These are phyloP conservation scores for Kregervanrija pseudodelftensis DNA, from an alignment of 805 yeast genomes.

Conservation along the genomic window DNA sequence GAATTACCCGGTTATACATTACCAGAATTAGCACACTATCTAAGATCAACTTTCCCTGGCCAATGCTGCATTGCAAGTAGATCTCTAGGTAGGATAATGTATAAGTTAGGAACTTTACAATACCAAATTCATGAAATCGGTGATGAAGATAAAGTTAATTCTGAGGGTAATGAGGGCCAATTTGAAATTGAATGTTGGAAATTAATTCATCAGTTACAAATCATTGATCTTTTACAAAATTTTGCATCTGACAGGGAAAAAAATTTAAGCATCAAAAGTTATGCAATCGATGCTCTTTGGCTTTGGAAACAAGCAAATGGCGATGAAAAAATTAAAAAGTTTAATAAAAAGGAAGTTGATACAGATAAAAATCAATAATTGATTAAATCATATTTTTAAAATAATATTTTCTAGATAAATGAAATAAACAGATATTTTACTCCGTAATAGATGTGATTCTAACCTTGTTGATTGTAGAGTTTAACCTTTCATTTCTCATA, in stretches of 20 bases:
- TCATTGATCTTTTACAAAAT: constrained; percentile 59
- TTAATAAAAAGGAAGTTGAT: background rate
- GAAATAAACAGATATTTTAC: constrained; percentile 2
- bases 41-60: constrained; percentile 72
- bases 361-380: constrained; percentile 1
- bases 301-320: constrained; percentile 63
- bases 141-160: constrained; percentile 32
- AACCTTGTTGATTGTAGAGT: constrained; percentile 53
- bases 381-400: background rate
- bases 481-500: constrained; percentile 72
- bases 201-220: constrained; percentile 50
- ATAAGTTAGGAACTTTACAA: constrained; percentile 62
- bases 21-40: constrained; percentile 68
- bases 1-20: constrained; percentile 89
- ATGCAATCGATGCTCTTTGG: constrained; percentile 90
- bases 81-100: constrained; percentile 79
- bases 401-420: background rate
- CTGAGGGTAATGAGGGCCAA: constrained; percentile 27
- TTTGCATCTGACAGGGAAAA: constrained; percentile 56
- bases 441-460: constrained; percentile 18
- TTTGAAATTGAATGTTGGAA: constrained; percentile 66
- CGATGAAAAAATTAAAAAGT: constrained; percentile 19
- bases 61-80: constrained; percentile 85
- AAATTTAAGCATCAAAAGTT: constrained; percentile 69
- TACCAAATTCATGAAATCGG: constrained; percentile 31